These are phyloP conservation scores for Ogataea siamensis DNA, from an alignment of 805 yeast species.

Conservation along the genomic window DNA sequence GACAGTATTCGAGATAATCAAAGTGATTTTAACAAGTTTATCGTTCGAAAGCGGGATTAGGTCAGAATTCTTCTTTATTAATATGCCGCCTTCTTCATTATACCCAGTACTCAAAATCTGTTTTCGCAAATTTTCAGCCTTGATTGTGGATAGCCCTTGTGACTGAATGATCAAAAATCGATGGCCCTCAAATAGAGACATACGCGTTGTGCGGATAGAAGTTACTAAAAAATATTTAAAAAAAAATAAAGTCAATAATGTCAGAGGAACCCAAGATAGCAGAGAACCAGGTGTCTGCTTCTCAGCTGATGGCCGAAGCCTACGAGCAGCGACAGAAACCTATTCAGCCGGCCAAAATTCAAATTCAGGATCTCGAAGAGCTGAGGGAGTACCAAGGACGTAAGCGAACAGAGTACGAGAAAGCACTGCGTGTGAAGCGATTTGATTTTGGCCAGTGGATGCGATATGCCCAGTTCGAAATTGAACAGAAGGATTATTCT, in stretches of 20 bases:
- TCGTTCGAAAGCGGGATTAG: constrained; percentile 13
- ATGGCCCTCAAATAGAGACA: constrained; percentile 18
- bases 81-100: constrained; percentile 13
- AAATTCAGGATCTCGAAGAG: constrained; percentile 76
- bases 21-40: constrained; percentile 32
- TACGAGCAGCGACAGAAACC: constrained; percentile 46
- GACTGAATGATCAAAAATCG: constrained; percentile 22
- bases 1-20: constrained; percentile 50
- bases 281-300: constrained; percentile 59
- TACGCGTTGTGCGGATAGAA: constrained; percentile 8
- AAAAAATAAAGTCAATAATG: constrained; percentile 2
- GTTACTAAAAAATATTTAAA: not conserved
- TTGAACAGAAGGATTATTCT: constrained; percentile 70
- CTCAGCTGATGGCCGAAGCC: constrained; percentile 61
- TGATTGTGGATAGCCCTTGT: constrained; percentile 9
- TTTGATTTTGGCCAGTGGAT: constrained; percentile 86
- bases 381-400: constrained; percentile 69
- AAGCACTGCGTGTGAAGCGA: constrained; percentile 81
- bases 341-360: constrained; percentile 41
- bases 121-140: constrained; percentile 17
- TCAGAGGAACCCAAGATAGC: constrained; percentile 31
- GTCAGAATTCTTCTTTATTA: constrained; percentile 16
- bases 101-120: constrained; percentile 20
- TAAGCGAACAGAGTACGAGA: constrained; percentile 79
- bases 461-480: constrained; percentile 86